Evolutionary conservation across 1,139 yeast genomes (phyloP).

Genomic region (Hansenula lynferdii): DNA sequence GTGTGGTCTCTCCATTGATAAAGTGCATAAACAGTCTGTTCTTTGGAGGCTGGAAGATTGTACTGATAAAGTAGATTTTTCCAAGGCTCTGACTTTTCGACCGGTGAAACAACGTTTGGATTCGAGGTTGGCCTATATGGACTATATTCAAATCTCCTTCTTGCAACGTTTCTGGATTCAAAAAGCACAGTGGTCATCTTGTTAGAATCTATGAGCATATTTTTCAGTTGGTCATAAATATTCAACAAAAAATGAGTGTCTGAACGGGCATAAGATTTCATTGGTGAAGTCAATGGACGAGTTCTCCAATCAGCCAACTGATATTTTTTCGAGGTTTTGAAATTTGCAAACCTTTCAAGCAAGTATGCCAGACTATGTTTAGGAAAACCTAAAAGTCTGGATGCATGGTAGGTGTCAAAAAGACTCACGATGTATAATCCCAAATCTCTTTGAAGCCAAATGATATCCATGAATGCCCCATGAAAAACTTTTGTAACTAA

Average conservation of each 20-base stretch:
- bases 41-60: conserved; percentile 53
- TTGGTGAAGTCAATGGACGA: conserved; percentile 74
- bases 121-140: conserved; percentile 47
- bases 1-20: conserved; percentile 78
- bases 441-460: conserved; percentile 94
- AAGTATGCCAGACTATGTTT: conserved; percentile 82
- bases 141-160: conserved; percentile 74
- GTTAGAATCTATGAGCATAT: conserved; percentile 48
- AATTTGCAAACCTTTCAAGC: conserved; percentile 73
- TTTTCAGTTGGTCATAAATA: conserved; percentile 72
- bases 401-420: conserved; percentile 92
- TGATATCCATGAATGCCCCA: conserved; percentile 95
- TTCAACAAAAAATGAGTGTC: conserved; percentile 90
- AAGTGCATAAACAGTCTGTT: conserved; percentile 53
- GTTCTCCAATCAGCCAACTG: conserved; percentile 97
- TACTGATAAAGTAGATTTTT: conserved; percentile 56
- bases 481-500: conserved; percentile 81
- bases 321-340: conserved; percentile 88
- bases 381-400: conserved; percentile 72
- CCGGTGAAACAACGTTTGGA: conserved; percentile 40
- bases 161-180: conserved; percentile 79
- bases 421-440: conserved; percentile 87
- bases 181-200: conserved; percentile 60
- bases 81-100: conserved; percentile 54
- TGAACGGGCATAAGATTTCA: conserved; percentile 87